Evolutionary conservation across 1,284 basidiomycete genomes (phyloP), one percentile per base, ranked within the genome.

Genomic region (Tylopilus sp.): DNA sequence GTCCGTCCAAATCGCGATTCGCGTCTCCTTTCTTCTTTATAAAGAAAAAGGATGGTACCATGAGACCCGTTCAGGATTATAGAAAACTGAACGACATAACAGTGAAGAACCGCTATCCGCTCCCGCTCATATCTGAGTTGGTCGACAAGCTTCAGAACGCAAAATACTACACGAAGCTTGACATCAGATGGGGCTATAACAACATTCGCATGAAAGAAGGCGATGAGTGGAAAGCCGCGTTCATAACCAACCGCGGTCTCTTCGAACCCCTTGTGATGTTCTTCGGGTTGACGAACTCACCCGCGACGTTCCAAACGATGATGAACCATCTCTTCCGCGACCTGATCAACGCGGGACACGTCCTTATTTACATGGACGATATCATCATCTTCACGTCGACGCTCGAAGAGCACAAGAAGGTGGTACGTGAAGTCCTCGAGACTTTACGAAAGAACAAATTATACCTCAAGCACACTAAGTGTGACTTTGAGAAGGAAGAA

Each of bases 191-290:
- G 60, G 61, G 56, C 0, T 62, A 65, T 4, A 65, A 67, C 41
- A 67, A 67, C 18, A 29, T 67, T 1, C 19, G 5, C 0, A 67
- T 67, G 69, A 41, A 80, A 73, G 61, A 66, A 73, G 9, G 75
- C 74, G 61, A 70, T 72, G 22, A 59, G 65, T 38, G 73, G 55
- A 63, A 62, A 6, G 56, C 53, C 0, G 13, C 54, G 0, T 77
- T 66, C 18, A 13, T 29, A 0, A 68, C 59, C 0, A 58, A 65
- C 5, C 4, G 15, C 8, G 58, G 60, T 0, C 54, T 64, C 8
- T 68, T 74, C 53, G 73, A 84, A 68, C 80, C 74, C 16, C 47
- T 71, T 0, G 79, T 84, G 2, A 82, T 84, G 79, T 80, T 80
- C 44, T 81, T 84, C 54, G 70, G 80, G 0, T 54, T 81, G 0